Percentiles rank a stretch among this genome's conserved stretches.
These are phyloP conservation scores for Solanum medicagineum DNA, from an alignment of 257 asterid species.

Conservation along the genomic window DNA sequence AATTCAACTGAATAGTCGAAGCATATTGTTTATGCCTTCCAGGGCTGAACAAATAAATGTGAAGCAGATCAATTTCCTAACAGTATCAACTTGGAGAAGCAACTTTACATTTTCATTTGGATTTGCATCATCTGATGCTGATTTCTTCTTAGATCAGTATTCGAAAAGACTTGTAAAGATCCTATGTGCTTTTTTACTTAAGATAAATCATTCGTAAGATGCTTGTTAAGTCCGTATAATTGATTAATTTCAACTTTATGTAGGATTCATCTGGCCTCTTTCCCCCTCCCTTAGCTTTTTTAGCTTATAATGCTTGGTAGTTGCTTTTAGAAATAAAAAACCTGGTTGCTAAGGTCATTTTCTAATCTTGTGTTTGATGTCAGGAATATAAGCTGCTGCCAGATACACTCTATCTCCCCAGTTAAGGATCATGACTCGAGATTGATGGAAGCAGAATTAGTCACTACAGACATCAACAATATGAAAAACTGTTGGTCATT, in stretches of 20 bases:
- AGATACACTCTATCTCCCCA: conserved; percentile 58
- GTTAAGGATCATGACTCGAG: too few species aligned
- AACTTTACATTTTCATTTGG: too few species aligned
- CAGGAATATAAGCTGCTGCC: conserved; percentile 64
- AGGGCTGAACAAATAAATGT: neutral
- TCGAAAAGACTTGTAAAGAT: too few species aligned
- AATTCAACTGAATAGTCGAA: neutral
- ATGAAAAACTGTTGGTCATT: too few species aligned
- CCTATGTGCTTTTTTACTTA: too few species aligned
- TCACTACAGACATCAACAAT: too few species aligned
- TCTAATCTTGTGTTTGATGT: conserved; percentile 23
- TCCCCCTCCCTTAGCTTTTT: neutral
- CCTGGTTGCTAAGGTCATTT: neutral
- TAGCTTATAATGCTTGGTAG: neutral
- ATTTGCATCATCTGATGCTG: too few species aligned
- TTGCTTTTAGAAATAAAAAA: neutral
- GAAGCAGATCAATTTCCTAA: too few species aligned
- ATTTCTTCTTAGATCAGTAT: too few species aligned
- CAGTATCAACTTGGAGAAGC: too few species aligned
- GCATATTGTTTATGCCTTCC: neutral
- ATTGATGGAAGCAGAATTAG: too few species aligned
- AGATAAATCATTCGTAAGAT: neutral
- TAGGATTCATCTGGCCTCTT: neutral
- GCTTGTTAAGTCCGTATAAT: neutral
- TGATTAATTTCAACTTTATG: neutral